Evolutionary conservation across 805 yeast species (phyloP), one percentile per base, ranked within the genome.

Genomic region (Ogataea pini): DNA sequence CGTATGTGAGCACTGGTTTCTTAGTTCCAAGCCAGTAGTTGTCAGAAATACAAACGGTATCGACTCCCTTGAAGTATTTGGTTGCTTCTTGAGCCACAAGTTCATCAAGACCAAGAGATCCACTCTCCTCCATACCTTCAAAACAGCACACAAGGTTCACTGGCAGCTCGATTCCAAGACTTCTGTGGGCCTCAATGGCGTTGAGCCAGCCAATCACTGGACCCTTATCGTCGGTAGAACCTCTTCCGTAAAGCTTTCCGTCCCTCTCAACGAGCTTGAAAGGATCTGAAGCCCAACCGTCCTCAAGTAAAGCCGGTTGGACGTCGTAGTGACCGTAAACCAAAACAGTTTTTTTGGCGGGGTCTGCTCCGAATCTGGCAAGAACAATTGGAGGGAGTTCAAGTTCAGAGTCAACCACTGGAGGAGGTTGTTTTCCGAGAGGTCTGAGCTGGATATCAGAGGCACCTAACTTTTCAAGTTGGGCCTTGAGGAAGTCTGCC

Each of bases 101-200:
- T 29, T 74, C 82, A 58, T 92, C 99, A 56, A 94, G 78, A 29
- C 98, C 98, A 43, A 89, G 70, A 28, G 97, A 89, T 19, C 99
- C 99, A 55, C 91, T 83, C 72, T 94, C 99, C 72, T 94, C 99
- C 99, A 94, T 94, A 52, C 99, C 98, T 72, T 94, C 99, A 62
- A 94, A 94, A 70, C 97, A 89, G 66, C 87, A 85, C 42, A 90
- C 79, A 60, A 94, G 71, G 72, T 94, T 94, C 54, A 94, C 97
- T 16, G 99, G 99, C 49, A 94, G 77, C 55, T 91, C 97, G 62
- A 88, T 63, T 17, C 89, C 90, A 48, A 89, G 78, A 58, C 83
- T 86, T 48, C 78, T 83, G 72, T 94, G 97, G 13, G 99, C 97
- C 72, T 91, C 86, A 36, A 94, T 76, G 34, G 84, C 85, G 67